These are phyloP conservation scores for Aspergillus sp. DNA, from an alignment of 2,329 filamentous ascomycete species.

Conservation along the genomic window DNA sequence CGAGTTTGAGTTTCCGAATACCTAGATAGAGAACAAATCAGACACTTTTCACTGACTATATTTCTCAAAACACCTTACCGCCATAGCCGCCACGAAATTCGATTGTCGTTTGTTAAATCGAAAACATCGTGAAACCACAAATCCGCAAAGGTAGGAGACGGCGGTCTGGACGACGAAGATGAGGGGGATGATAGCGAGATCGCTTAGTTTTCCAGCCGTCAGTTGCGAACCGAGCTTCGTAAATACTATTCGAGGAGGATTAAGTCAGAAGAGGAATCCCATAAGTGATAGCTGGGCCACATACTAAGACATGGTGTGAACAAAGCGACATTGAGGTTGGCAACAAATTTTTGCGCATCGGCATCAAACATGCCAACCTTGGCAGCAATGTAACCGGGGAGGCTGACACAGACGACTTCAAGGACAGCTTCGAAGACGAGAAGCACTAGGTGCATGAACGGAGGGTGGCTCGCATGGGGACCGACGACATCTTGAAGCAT, in stretches of 20 bases:
- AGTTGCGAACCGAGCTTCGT: conserved; percentile 95
- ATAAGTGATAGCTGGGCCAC: conserved; percentile 29
- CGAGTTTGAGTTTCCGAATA: conserved; percentile 98
- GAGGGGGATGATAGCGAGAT: conserved; percentile 89
- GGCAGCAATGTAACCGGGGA: conserved; percentile 92
- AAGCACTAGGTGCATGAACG: conserved; percentile 63
- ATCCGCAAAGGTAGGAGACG: conserved; percentile 78
- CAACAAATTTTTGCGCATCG: conserved; percentile 93
- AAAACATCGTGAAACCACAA: conserved; percentile 70
- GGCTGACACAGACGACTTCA: conserved; percentile 90
- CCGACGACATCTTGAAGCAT: conserved; percentile 21
- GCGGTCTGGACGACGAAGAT: conserved; percentile 88
- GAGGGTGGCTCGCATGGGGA: conserved; percentile 46
- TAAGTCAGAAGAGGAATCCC: conserved; percentile 9
- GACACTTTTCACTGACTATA: neutral
- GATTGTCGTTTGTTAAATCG: conserved; percentile 79
- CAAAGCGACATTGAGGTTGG: conserved; percentile 91
- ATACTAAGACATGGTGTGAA: conserved; percentile 96
- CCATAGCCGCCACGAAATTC: conserved; percentile 98
- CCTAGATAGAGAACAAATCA: conserved; percentile 39
- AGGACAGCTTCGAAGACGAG: conserved; percentile 93
- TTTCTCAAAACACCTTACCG: conserved; percentile 48
- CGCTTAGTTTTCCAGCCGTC: conserved; percentile 82
- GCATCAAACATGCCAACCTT: conserved; percentile 89
- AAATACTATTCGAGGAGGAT: conserved; percentile 64